phyloP scores from a whole-genome alignment of 352 stramenopile species.

The Blastocystis sp. region DNA sequence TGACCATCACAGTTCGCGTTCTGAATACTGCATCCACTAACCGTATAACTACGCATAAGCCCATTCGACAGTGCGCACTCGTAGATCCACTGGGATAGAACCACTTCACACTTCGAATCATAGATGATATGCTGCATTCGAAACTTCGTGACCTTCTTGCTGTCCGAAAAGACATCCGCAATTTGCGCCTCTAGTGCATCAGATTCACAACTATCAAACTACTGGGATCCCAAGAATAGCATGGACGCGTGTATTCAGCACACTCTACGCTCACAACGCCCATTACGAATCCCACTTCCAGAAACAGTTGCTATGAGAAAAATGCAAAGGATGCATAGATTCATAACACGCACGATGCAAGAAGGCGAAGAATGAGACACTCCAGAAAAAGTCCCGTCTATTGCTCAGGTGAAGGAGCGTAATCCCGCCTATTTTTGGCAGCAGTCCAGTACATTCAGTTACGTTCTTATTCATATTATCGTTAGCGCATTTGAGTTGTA shows the following conservation, averaged over 20 bases:
- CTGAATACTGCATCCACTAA: not conserved
- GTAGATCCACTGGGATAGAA: not conserved
- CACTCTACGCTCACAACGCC: not conserved
- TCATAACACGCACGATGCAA: not conserved
- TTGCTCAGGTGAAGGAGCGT: no score
- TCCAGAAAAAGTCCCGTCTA: not conserved
- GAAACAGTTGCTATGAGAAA: not conserved
- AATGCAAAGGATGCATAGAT: not conserved
- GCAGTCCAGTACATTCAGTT: no score
- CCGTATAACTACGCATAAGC: slow-evolving; percentile 21
- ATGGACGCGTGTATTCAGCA: slow-evolving; percentile 34
- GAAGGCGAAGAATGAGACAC: not conserved
- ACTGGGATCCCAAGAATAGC: slow-evolving; percentile 43
- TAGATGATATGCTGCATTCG: not conserved
- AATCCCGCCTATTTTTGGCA: no score
- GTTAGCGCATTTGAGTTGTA: not conserved
- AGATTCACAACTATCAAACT: not conserved
- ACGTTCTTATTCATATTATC: no score
- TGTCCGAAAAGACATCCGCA: not conserved
- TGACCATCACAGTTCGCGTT: not conserved
- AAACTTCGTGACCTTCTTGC: not conserved
- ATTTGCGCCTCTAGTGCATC: slow-evolving; percentile 11
- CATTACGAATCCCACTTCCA: not conserved
- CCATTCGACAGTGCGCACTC: not conserved
- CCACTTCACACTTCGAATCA: not conserved